Percentiles rank a stretch among this genome's conserved stretches.
phyloP scores from a whole-genome alignment of 768 basidiomycete genomes.

The Boletus coccyginus region DNA sequence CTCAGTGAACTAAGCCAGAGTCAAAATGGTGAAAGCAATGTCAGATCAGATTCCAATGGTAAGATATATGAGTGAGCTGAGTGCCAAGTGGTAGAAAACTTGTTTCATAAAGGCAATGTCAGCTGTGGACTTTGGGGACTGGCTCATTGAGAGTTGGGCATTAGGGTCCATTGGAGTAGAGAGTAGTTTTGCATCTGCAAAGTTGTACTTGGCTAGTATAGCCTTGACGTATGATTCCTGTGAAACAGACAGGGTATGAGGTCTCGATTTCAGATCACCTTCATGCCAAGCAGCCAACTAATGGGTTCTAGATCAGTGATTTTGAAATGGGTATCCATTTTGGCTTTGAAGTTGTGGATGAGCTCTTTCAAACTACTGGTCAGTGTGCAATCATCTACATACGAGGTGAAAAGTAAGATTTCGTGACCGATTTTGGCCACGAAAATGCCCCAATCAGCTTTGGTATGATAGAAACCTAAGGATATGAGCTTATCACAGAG shows the following conservation, averaged over 20 bases:
- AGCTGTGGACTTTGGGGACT: background rate
- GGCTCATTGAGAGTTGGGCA: background rate
- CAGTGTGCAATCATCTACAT: slow-evolving; percentile 6
- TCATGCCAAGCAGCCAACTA: slow-evolving; percentile 12
- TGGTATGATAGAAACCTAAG: background rate
- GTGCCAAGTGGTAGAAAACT: background rate
- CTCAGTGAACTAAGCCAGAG: background rate
- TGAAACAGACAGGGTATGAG: background rate
- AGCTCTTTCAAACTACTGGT: background rate
- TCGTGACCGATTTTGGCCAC: background rate
- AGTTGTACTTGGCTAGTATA: slow-evolving; percentile 2
- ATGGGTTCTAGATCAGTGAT: no score
- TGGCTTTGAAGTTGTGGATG: background rate
- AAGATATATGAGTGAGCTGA: background rate
- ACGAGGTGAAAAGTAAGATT: background rate
- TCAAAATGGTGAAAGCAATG: background rate
- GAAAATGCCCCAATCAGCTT: slow-evolving; percentile 8
- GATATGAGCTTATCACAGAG: background rate
- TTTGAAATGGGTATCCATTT: no score
- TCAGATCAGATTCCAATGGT: no score
- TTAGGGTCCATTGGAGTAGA: background rate
- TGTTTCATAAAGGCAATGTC: background rate
- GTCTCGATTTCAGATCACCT: background rate
- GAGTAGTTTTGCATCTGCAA: background rate
- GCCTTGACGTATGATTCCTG: background rate